Percentiles rank a stretch among this genome's conserved stretches.
Conservation (phyloP, 305 asterid species). For the Rubia tinctorum region DNA sequence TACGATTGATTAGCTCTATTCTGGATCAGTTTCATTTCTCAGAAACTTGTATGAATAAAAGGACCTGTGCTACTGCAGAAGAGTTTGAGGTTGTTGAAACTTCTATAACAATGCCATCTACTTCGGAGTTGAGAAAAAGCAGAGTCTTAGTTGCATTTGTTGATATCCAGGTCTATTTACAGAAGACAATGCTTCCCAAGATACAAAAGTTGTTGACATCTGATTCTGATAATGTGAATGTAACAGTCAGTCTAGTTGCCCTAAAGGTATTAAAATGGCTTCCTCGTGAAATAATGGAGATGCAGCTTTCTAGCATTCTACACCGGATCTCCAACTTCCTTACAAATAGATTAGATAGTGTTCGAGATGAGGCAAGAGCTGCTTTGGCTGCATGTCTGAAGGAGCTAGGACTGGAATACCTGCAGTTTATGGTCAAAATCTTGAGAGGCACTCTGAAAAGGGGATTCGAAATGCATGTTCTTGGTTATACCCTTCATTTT, state of each 20-base stretch:
- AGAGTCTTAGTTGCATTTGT: constrained; percentile 29
- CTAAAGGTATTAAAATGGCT: constrained; percentile 87
- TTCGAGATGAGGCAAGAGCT: constrained; percentile 90
- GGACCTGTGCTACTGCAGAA: constrained; percentile 34
- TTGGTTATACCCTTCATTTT: constrained; percentile 85
- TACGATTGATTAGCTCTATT: constrained; percentile 72
- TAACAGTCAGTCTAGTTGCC: constrained; percentile 66
- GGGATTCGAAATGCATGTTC: constrained; percentile 88
- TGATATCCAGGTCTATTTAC: constrained; percentile 49
- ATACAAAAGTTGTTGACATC: constrained; percentile 69
- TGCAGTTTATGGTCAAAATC: constrained; percentile 79
- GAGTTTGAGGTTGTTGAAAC: constrained; percentile 40
- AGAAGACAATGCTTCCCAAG: constrained; percentile 63
- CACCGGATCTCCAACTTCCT: constrained; percentile 90
- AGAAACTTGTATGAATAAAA: constrained; percentile 35
- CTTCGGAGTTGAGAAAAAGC: constrained; percentile 24
- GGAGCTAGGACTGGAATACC: constrained; percentile 86
- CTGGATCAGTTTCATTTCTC: constrained; percentile 75
- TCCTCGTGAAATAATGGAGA: constrained; percentile 76
- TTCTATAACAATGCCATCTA: constrained; percentile 28
- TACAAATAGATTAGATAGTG: constrained; percentile 76
- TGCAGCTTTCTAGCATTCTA: constrained; percentile 76
- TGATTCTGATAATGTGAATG: constrained; percentile 71
- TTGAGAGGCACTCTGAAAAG: constrained; percentile 74
- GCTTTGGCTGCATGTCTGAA: constrained; percentile 85